A percentile compares a stretch with the other conserved stretches of the same genome.
Evolutionary conservation across 495 filamentous ascomycete genomes (phyloP).

Genomic region (Aspergillus sclerotiicarbonarius): DNA sequence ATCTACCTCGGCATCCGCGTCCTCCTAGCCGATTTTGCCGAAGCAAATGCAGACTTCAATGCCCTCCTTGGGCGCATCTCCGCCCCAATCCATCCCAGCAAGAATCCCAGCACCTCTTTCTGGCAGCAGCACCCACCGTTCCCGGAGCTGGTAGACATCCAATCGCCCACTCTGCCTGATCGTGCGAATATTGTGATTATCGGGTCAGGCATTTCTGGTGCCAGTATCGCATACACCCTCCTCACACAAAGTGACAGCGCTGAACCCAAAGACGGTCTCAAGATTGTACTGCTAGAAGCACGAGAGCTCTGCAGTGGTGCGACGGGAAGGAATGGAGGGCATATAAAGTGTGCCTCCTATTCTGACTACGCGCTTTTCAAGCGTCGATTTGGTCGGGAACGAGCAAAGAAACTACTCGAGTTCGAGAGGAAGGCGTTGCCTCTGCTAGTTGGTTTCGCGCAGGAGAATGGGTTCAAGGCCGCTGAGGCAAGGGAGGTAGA

Average conservation of each 20-base stretch:
- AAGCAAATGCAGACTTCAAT: background rate
- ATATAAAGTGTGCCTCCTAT: conserved; percentile 18
- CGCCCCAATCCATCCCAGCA: conserved; percentile 33
- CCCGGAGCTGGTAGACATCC: conserved; percentile 56
- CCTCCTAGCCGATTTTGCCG: background rate
- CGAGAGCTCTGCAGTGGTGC: conserved; percentile 77
- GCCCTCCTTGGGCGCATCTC: background rate
- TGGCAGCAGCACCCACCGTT: conserved; percentile 60
- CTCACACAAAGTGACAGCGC: conserved; percentile 31
- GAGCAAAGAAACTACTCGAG: conserved; percentile 25
- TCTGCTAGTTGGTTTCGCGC: conserved; percentile 29
- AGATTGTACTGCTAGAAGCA: conserved; percentile 73
- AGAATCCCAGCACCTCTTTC: conserved; percentile 63
- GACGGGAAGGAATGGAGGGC: conserved; percentile 61
- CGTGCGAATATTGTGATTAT: conserved; percentile 65
- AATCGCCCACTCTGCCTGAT: conserved; percentile 58
- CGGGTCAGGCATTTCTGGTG: conserved; percentile 69
- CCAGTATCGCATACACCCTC: conserved; percentile 63
- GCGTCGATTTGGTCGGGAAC: conserved; percentile 22
- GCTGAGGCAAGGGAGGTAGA: conserved; percentile 25
- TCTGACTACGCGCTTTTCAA: conserved; percentile 16
- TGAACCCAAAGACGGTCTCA: conserved; percentile 18
- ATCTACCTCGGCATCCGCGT: background rate
- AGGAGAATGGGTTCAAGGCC: conserved; percentile 28
- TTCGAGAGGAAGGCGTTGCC: conserved; percentile 23